Base-by-base conservation (phyloP, 331 rosid genomes). In the Phaseolus coccineus region DNA sequence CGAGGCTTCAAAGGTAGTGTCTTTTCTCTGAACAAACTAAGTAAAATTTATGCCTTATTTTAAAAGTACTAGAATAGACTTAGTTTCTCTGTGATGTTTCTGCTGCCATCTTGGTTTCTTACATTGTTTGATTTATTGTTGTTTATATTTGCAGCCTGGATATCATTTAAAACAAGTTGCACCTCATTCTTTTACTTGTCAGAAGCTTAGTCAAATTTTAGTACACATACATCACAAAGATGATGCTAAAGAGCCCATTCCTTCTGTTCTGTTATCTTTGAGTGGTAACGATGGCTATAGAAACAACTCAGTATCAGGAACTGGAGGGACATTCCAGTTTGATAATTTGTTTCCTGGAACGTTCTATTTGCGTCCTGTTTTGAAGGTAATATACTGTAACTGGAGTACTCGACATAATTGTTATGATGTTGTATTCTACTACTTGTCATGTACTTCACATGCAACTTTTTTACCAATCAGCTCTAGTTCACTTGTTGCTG, bases 131-230 rank as follows among this genome's bases (percentile, higher is more conserved):
- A 48, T 69, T 75, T 28, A 24, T 44, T 9, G 37, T 42, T 53
- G 25, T 65, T 70, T 8, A 31, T 72, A 61, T 77, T 73, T 96
- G 91, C 93, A 93, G 99, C 85, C 92, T 40, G 96, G 97, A 78
- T 93, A 91, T 86, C 89, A 91, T 89, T 85, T 96, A 76, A 94
- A 96, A 79, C 86, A 84, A 78, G 88, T 90, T 76, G 97, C 92
- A 25, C 89, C 83, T 63, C 82, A 90, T 83, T 93, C 98, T 82
- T 96, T 93, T 84, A 93, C 92, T 74, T 91, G 96, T 71, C 94
- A 93, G 89, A 96, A 93, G 94, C 99, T 96, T 84, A 85, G 99
- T 84, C 96, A 96, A 84, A 90, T 96, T 77, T 89, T 93, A 77
- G 89, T 96, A 65, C 80, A 66, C 51, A 86, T 93, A 82, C 85